phyloP scores from a whole-genome alignment of 371 early-diverging fungal genomes.

The Saksenaea oblongispora region DNA sequence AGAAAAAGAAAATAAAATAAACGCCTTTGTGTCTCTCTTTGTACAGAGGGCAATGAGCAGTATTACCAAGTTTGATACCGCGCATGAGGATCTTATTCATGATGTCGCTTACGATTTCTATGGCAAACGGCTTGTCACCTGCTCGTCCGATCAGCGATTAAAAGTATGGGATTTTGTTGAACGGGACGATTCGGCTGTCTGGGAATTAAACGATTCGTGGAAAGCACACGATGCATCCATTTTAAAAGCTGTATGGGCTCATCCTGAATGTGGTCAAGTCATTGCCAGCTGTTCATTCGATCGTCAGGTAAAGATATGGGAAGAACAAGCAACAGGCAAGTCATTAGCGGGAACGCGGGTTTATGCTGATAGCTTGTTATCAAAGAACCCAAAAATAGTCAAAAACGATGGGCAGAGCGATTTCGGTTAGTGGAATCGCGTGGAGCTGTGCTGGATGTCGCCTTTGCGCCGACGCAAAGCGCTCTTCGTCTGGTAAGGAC shows the following conservation, averaged over 20 bases:
- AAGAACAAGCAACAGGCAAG: constrained; percentile 79
- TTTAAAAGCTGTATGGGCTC: constrained; percentile 85
- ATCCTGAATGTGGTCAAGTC: constrained; percentile 93
- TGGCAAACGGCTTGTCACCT: constrained; percentile 86
- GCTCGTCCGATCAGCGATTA: constrained; percentile 89
- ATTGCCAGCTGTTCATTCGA: constrained; percentile 93
- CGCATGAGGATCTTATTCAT: constrained; percentile 94
- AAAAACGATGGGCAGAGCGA: constrained; percentile 67
- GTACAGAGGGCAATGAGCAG: constrained; percentile 25
- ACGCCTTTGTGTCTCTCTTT: background rate
- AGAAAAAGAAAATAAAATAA: no score
- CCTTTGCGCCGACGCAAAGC: constrained; percentile 82
- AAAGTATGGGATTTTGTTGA: constrained; percentile 89
- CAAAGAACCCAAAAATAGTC: constrained; percentile 65
- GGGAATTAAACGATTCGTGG: constrained; percentile 87
- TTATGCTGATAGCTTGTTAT: background rate
- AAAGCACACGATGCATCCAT: constrained; percentile 91
- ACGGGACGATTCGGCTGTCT: constrained; percentile 60
- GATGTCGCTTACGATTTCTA: constrained; percentile 91
- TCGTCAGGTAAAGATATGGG: constrained; percentile 88
- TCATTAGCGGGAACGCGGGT: background rate
- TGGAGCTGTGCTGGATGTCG: constrained; percentile 83
- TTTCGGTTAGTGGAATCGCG: constrained; percentile 72
- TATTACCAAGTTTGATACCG: constrained; percentile 64
- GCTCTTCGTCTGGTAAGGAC: constrained; percentile 70